Evolutionary conservation across 2,329 filamentous ascomycete species (phyloP).

Genomic region (Aspergillus fumigatiaffinis): DNA sequence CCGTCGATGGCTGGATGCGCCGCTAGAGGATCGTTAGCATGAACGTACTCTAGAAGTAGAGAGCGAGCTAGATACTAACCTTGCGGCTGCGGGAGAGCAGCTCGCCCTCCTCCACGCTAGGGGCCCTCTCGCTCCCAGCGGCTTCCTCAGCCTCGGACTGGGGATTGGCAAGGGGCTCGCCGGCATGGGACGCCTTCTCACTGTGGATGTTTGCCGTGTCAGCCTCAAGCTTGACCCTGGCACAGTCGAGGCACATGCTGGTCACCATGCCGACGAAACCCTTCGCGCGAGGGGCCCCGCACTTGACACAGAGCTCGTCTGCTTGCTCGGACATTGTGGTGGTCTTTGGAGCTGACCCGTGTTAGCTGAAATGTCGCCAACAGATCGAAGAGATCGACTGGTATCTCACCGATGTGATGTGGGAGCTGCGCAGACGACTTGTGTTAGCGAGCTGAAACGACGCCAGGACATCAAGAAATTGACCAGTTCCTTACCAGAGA

Average conservation of each 20-base stretch:
- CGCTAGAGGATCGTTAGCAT: background rate
- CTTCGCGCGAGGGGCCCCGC: background rate
- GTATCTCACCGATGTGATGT: background rate
- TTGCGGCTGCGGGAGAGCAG: slow-evolving; percentile 1
- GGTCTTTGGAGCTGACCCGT: background rate
- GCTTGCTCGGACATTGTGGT: background rate
- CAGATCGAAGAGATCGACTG: background rate
- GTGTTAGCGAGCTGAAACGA: background rate
- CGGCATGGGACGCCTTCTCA: background rate
- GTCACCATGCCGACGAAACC: background rate
- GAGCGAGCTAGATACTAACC: background rate
- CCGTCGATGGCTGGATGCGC: slow-evolving; percentile 1
- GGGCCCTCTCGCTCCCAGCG: background rate
- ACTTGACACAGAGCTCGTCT: background rate
- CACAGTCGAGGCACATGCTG: slow-evolving; percentile 1
- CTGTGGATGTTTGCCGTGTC: background rate
- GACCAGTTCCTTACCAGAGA: background rate
- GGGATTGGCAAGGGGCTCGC: background rate
- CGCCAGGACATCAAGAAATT: background rate
- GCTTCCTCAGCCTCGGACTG: slow-evolving; percentile 1
- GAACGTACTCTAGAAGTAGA: background rate
- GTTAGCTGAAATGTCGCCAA: background rate
- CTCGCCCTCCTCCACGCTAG: background rate
- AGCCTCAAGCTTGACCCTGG: background rate
- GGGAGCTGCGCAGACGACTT: background rate